These are phyloP conservation scores for Fusarium poae DNA, from an alignment of 2,329 filamentous ascomycete genomes.

Conservation along the genomic window DNA sequence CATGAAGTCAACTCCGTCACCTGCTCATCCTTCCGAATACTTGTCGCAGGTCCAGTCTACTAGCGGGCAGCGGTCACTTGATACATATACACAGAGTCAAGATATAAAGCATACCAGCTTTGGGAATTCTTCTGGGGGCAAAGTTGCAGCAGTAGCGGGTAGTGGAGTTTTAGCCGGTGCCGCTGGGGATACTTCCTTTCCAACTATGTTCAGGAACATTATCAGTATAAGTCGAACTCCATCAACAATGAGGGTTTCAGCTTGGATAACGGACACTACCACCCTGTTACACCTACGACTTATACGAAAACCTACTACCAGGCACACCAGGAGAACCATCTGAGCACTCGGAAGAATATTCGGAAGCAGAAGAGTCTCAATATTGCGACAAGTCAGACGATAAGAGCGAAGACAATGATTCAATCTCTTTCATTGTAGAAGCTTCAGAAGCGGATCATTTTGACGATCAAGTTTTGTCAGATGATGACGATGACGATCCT, in stretches of 20 bases:
- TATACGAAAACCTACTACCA: background rate
- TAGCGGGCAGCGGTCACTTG: background rate
- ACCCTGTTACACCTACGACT: background rate
- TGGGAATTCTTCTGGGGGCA: background rate
- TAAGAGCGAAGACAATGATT: background rate
- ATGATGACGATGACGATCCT: background rate
- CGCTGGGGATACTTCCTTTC: constrained; percentile 10
- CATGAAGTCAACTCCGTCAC: too few relatives aligned
- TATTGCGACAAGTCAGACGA: background rate
- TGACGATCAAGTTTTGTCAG: background rate
- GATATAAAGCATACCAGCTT: background rate
- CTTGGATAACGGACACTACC: background rate
- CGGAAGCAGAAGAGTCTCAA: background rate
- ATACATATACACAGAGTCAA: background rate
- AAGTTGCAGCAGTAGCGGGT: background rate
- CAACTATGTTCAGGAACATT: background rate
- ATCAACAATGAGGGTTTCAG: background rate
- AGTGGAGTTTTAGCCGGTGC: background rate
- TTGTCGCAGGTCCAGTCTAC: background rate
- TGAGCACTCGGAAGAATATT: background rate
- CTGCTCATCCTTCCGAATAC: background rate
- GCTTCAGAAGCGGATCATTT: background rate
- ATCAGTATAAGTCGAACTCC: background rate
- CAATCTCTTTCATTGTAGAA: background rate
- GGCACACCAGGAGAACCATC: background rate